Conservation (phyloP, 306 rosid species). For the Gastrolobium bilobum region DNA sequence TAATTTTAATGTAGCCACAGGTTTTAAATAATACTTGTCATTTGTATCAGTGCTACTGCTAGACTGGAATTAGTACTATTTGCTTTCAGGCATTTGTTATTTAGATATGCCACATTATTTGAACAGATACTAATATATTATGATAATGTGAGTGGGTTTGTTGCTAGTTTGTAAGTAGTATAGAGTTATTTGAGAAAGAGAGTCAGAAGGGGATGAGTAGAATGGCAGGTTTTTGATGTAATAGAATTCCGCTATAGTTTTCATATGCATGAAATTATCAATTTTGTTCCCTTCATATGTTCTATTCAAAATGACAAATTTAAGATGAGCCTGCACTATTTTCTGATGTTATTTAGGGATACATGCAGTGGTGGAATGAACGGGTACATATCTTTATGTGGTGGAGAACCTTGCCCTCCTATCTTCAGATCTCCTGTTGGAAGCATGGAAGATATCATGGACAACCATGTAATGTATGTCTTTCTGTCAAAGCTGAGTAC, state of each 20-base stretch:
- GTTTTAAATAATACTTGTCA: slow-evolving; percentile 22
- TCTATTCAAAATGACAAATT: slow-evolving; percentile 38
- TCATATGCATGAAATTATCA: slow-evolving; percentile 21
- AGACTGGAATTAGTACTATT: slow-evolving; percentile 27
- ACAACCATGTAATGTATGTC: slow-evolving; percentile 95
- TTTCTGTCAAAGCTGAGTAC: slow-evolving; percentile 3
- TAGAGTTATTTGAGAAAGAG: slow-evolving; percentile 18
- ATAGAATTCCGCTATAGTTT: slow-evolving; percentile 14
- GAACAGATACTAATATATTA: not conserved
- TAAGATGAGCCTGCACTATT: slow-evolving; percentile 53
- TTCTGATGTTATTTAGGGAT: slow-evolving; percentile 80
- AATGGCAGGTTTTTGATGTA: not conserved
- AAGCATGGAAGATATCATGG: slow-evolving; percentile 90
- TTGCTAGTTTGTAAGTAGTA: not conserved
- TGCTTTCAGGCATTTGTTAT: not conserved
- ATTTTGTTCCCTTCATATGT: slow-evolving; percentile 15
- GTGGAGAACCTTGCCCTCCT: slow-evolving; percentile 96
- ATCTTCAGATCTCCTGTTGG: slow-evolving; percentile 91
- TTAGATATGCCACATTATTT: slow-evolving; percentile 8
- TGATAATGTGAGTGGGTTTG: not conserved
- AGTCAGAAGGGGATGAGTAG: slow-evolving; percentile 40
- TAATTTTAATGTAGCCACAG: not conserved
- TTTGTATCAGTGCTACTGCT: not conserved
- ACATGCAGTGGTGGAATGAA: slow-evolving; percentile 99
- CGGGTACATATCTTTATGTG: slow-evolving; percentile 88